Evolutionary conservation across 148 eudicot species (phyloP).

Genomic region (Camellia granthamiana): DNA sequence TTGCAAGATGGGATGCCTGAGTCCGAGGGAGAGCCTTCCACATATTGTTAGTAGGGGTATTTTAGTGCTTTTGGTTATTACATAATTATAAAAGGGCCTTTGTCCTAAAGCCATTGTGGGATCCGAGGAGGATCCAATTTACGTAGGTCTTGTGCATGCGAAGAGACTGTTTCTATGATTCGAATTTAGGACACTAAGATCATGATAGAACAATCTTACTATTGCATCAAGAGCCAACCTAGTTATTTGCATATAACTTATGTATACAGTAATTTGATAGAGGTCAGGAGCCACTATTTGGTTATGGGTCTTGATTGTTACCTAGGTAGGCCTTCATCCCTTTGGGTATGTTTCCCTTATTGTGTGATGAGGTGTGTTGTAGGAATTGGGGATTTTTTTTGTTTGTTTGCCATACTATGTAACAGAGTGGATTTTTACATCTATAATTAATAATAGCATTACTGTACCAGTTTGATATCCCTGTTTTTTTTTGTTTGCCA

Average conservation of each 20-base stretch:
- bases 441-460: too few relatives aligned
- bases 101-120: too few relatives aligned
- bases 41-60: constrained; percentile 24
- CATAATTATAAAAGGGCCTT: too few relatives aligned
- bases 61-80: not conserved
- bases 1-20: constrained; percentile 75
- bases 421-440: not conserved
- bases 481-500: too few relatives aligned
- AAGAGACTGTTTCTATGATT: too few relatives aligned
- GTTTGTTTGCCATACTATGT: not conserved
- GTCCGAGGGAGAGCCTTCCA: constrained; percentile 35
- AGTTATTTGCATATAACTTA: not conserved
- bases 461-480: too few relatives aligned
- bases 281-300: constrained; percentile 22
- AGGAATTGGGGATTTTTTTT: not conserved
- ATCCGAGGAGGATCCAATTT: too few relatives aligned
- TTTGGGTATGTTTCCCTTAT: constrained; percentile 43
- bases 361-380: constrained; percentile 9
- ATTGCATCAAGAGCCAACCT: not conserved
- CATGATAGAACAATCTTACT: too few relatives aligned
- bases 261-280: constrained; percentile 21
- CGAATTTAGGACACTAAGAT: too few relatives aligned
- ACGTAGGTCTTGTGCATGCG: too few relatives aligned
- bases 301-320: constrained; percentile 16
- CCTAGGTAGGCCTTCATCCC: constrained; percentile 35